phyloP scores from a whole-genome alignment of 495 filamentous ascomycete genomes.

The Achaetomiella virescens region DNA sequence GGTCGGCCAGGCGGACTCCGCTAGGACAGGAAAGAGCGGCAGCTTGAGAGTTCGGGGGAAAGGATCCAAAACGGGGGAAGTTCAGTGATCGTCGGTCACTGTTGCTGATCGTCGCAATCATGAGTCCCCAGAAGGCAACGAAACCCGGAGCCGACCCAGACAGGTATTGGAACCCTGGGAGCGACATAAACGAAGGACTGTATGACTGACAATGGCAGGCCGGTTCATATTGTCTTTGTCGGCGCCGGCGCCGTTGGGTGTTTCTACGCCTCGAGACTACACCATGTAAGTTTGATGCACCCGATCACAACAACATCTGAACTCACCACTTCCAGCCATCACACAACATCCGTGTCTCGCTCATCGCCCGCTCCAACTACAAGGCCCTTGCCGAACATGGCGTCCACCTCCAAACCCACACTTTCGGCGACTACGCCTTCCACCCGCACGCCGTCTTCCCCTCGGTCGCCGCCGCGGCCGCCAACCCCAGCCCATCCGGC shows the following conservation, averaged over 20 bases:
- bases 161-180: slow-evolving; percentile 12
- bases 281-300: slow-evolving; percentile 35
- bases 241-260: slow-evolving; percentile 55
- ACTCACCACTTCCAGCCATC: slow-evolving; percentile 30
- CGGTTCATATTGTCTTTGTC: slow-evolving; percentile 49
- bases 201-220: slow-evolving; percentile 24
- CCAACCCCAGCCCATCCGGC: slow-evolving; percentile 9
- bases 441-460: slow-evolving; percentile 43
- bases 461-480: slow-evolving; percentile 32
- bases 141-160: slow-evolving; percentile 19
- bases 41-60: not conserved
- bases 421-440: slow-evolving; percentile 51
- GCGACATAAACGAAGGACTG: not conserved
- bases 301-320: not conserved
- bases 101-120: slow-evolving; percentile 4
- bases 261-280: slow-evolving; percentile 53
- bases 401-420: slow-evolving; percentile 44
- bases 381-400: slow-evolving; percentile 39
- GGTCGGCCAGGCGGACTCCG: not conserved
- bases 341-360: slow-evolving; percentile 38
- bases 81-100: not conserved
- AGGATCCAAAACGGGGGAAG: not conserved
- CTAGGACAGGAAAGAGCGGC: not conserved
- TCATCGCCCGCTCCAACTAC: slow-evolving; percentile 54
- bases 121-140: slow-evolving; percentile 13